phyloP scores from a whole-genome alignment of 306 rosid genomes.

The Pterocarpus santalinus region DNA sequence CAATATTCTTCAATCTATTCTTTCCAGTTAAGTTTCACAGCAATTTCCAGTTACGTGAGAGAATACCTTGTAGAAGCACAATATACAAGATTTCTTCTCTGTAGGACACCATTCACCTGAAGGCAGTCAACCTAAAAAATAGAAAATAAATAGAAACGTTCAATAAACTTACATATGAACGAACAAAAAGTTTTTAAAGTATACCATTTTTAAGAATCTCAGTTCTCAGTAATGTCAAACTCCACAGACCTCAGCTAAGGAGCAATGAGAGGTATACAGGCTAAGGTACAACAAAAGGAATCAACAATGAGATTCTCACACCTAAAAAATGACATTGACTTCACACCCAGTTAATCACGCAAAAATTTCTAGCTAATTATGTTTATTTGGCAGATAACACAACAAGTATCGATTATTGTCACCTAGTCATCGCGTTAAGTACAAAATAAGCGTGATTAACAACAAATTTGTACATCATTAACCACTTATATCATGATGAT shows the following conservation, averaged over 20 bases:
- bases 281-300: background rate
- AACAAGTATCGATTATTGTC: background rate
- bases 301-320: background rate
- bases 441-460: background rate
- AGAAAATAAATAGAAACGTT: conserved; percentile 28
- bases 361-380: background rate
- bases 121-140: conserved; percentile 87
- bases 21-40: background rate
- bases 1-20: background rate
- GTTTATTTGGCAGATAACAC: background rate
- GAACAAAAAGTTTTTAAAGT: conserved; percentile 3
- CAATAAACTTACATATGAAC: conserved; percentile 15
- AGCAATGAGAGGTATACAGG: conserved; percentile 17
- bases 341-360: background rate
- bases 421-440: background rate
- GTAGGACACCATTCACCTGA: conserved; percentile 89
- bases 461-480: background rate
- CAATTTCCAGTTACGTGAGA: conserved; percentile 39
- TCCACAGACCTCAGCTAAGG: background rate
- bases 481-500: background rate
- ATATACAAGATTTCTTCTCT: conserved; percentile 94
- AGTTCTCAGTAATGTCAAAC: conserved; percentile 14
- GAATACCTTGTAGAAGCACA: conserved; percentile 96
- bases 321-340: background rate
- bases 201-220: conserved; percentile 19